Evolutionary conservation across 1,284 basidiomycete genomes (phyloP).

Genomic region (Peniophora sp.): DNA sequence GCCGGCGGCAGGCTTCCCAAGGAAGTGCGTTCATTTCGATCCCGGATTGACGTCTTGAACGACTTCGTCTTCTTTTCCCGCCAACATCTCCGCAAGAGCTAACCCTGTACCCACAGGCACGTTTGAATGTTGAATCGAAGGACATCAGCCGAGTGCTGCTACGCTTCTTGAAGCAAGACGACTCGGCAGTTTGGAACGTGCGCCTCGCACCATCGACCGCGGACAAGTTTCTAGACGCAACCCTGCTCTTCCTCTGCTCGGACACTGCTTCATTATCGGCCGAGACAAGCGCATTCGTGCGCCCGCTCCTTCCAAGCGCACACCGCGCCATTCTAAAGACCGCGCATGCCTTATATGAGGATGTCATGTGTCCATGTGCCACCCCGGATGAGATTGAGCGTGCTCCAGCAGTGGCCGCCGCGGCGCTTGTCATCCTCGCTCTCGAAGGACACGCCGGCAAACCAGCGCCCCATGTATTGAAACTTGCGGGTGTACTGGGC

Average conservation of each 20-base stretch:
- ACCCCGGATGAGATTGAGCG: conserved; percentile 12
- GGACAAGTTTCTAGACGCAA: too few relatives aligned
- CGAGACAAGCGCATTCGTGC: conserved; percentile 3
- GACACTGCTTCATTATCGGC: background rate
- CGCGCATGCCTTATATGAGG: conserved; percentile 45
- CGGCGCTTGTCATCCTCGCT: conserved; percentile 62
- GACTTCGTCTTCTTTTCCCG: too few relatives aligned
- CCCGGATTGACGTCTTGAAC: too few relatives aligned
- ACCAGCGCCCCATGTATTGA: conserved; percentile 37
- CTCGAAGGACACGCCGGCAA: conserved; percentile 49
- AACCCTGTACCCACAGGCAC: too few relatives aligned
- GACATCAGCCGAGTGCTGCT: too few relatives aligned
- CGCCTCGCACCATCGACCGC: too few relatives aligned
- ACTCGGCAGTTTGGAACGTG: too few relatives aligned
- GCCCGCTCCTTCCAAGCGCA: conserved; percentile 12
- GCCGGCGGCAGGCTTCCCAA: too few relatives aligned
- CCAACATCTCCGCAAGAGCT: too few relatives aligned
- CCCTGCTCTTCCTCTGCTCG: background rate
- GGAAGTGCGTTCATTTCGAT: too few relatives aligned
- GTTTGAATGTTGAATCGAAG: too few relatives aligned
- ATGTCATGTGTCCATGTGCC: conserved; percentile 33
- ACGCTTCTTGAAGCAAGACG: too few relatives aligned
- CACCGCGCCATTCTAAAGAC: conserved; percentile 41
- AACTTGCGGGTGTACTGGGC: conserved; percentile 49
- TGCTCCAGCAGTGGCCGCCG: conserved; percentile 47